A percentile compares a stretch with the other conserved stretches of the same genome.
Evolutionary conservation across 805 yeast genomes (phyloP).

Genomic region (Metschnikowia gelsemii): DNA sequence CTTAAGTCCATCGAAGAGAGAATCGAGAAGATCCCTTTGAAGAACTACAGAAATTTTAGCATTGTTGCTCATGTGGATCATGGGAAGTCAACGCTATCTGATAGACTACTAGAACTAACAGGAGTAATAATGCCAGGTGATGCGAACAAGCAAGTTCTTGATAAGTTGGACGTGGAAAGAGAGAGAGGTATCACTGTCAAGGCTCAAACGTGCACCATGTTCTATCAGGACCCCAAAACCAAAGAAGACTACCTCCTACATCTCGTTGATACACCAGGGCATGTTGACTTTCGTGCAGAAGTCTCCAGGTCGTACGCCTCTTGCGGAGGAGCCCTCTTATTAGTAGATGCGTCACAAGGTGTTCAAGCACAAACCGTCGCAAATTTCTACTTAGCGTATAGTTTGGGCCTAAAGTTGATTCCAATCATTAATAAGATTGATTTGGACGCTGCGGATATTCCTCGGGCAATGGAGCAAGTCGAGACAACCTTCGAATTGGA

Average conservation of each 20-base stretch:
- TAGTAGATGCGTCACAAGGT: conserved; percentile 95
- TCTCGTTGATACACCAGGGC: conserved; percentile 96
- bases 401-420: conserved; percentile 73
- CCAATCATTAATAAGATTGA: conserved; percentile 94
- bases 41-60: conserved; percentile 83
- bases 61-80: conserved; percentile 97
- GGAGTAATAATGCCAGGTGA: conserved; percentile 78
- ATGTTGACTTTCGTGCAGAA: conserved; percentile 92
- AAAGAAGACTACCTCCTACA: conserved; percentile 79
- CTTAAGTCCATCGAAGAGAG: conserved; percentile 47
- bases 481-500: conserved; percentile 79
- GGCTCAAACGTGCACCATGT: conserved; percentile 96
- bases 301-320: conserved; percentile 93
- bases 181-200: conserved; percentile 96
- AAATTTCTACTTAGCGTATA: conserved; percentile 85
- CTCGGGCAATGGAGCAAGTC: conserved; percentile 79
- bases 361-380: conserved; percentile 99
- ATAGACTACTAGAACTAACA: conserved; percentile 80
- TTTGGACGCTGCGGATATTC: conserved; percentile 81
- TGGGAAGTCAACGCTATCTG: conserved; percentile 86
- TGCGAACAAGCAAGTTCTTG: conserved; percentile 77
- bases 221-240: conserved; percentile 58
- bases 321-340: conserved; percentile 87
- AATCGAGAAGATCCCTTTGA: conserved; percentile 76
- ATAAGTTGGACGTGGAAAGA: conserved; percentile 88